These are phyloP conservation scores for Plantago coronopus DNA, from an alignment of 305 asterid genomes.

Conservation along the genomic window DNA sequence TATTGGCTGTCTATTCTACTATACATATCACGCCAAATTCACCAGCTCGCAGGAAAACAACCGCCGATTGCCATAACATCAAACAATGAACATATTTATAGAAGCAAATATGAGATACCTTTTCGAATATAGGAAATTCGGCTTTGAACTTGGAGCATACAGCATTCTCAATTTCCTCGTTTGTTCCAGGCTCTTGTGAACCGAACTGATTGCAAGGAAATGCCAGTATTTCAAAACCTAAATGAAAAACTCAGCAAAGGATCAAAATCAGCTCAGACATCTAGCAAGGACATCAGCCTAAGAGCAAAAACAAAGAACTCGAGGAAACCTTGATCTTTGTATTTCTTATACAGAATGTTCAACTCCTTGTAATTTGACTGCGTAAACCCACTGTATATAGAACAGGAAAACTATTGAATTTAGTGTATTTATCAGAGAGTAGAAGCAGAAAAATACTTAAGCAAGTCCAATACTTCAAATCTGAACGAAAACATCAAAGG, in stretches of 20 bases:
- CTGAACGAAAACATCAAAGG: not conserved
- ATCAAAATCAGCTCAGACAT: slow-evolving; percentile 4
- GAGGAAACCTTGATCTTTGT: slow-evolving; percentile 66
- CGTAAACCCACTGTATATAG: slow-evolving; percentile 65
- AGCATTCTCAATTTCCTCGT: slow-evolving; percentile 64
- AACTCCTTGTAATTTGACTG: slow-evolving; percentile 73
- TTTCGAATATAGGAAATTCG: slow-evolving; percentile 74
- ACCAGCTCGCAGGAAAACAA: not conserved
- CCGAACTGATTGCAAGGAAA: slow-evolving; percentile 91
- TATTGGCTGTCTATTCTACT: not conserved
- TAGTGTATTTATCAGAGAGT: not conserved
- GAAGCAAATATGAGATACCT: slow-evolving; percentile 36
- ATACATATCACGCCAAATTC: not conserved
- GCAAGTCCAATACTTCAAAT: too few relatives aligned
- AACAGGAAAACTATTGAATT: slow-evolving; percentile 5
- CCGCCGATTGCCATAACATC: not conserved
- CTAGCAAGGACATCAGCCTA: slow-evolving; percentile 8
- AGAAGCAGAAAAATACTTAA: not conserved
- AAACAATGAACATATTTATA: not conserved
- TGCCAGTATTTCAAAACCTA: slow-evolving; percentile 81
- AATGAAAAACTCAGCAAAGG: slow-evolving; percentile 1
- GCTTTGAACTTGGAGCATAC: slow-evolving; percentile 70
- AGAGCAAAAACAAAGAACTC: slow-evolving; percentile 11
- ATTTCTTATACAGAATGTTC: slow-evolving; percentile 64
- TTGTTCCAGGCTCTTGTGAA: slow-evolving; percentile 85